Evolutionary conservation across 371 early-diverging fungal genomes (phyloP), one percentile per base, ranked within the genome.

Genomic region (Mortierella sp.): DNA sequence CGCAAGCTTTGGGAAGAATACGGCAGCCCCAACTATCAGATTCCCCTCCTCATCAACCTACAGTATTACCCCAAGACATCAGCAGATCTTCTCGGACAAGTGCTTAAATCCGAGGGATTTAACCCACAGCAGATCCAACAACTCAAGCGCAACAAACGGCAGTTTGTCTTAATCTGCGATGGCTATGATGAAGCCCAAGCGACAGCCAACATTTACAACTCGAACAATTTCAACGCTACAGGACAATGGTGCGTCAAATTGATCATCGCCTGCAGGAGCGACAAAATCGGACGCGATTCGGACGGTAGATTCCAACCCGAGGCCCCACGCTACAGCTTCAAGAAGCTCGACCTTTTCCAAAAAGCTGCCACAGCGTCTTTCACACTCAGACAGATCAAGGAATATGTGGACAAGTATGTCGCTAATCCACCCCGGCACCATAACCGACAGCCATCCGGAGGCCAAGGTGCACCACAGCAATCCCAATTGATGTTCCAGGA

Each of bases 401-500:
- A 31, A 5, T 60, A 60, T 13, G 14, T 60, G 28, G 16, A 60
- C 7, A 16, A 31, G 26, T 60, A 60, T 31, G 60, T 60, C 26
- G 31, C 31, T 16, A 11, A 60, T 2, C 60, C 14, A 5, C 60
- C 14, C 28, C 60, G 31, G 60, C 31, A 14, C 14, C 28, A 48
- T 8, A 38, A 38, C 26, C 57, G 57, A 26, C 26, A 57, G 57
- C 26, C 57, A 3, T 57, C 57, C 13, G 26, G 10, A 57, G 26
- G 3, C 8, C 50, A 50, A 16, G 16, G 13, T 50, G 48, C 78
- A 90, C 70, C 80, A 87, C 13, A 13, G 88, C 83, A 5, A 84
- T 84, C 16, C 87, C 90, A 63, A 91, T 91, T 90, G 72, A 65
- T 13, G 57, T 60, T 70, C 34, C 75, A 13, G 0, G 50, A 14